Base-by-base conservation (phyloP, 2,329 filamentous ascomycete genomes). In the Colletotrichum coccodes region DNA sequence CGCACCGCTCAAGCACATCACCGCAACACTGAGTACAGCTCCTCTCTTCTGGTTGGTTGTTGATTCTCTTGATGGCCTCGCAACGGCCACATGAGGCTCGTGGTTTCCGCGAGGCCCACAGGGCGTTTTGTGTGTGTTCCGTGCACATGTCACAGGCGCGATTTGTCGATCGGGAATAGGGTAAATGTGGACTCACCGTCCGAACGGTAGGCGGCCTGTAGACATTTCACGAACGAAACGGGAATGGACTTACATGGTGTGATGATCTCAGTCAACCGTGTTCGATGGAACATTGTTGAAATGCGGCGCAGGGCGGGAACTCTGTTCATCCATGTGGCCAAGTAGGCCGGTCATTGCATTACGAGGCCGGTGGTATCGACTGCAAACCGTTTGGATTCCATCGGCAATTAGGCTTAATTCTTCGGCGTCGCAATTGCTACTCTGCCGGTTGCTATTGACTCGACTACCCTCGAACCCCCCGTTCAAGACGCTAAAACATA, bases 131-230 rank as follows among this genome's bases (percentile, higher is more conserved):
- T 6, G 5, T 30, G 63, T 28, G 58, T 40, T 26, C 58, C 26
- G 58, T 56, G 58, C 63, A 28, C 58, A 4, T 2, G 4, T 44
- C 63, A 16, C 49, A 1, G 2, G 7, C 42, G 18, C 23, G 6
- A n/a, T 32, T 6, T 46, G 49, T 42, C 57, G 40, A 66, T 52
- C 40, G 26, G 26, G 5, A 14, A 18, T 3, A 62, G 49, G 49
- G 40, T 61, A 49, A 56, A 61, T 49, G 28, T 56, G 58, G 49
- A 26, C 21, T 47, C 23, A 34, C 28, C 42, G 21, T 42, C 30
- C 34, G 49, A 56, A 66, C 64, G 42, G 58, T 38, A 44, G 30
- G 40, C 58, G 34, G 56, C 42, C 49, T 50, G 34, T 36, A 18
- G 23, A n/a, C 9, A 18, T 11, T 6, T 23, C 2, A 49, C 26